Evolutionary conservation across 176 grass and related monocot genomes (phyloP).

Genomic region (Typha latifolia): DNA sequence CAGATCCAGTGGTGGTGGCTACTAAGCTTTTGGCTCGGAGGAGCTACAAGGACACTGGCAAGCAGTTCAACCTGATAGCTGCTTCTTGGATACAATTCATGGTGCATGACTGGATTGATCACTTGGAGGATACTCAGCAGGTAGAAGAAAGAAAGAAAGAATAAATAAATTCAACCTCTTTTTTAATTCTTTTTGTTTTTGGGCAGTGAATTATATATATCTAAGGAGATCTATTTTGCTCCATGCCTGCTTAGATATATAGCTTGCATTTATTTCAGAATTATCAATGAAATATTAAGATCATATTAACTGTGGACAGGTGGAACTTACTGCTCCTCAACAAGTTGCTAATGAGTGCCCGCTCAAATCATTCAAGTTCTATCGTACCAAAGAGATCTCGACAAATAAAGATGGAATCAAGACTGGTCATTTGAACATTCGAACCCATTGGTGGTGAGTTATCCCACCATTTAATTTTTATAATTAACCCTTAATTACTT

Average conservation of each 20-base stretch:
- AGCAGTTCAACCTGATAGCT: slow-evolving; percentile 55
- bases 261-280: too few relatives aligned
- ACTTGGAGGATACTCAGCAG: slow-evolving; percentile 47
- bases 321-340: slow-evolving; percentile 29
- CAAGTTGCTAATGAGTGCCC: slow-evolving; percentile 41
- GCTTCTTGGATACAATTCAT: slow-evolving; percentile 68
- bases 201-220: too few relatives aligned
- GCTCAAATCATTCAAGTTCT: slow-evolving; percentile 51
- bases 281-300: too few relatives aligned
- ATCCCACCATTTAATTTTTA: background rate
- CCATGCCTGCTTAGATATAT: too few relatives aligned
- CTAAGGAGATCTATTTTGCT: too few relatives aligned
- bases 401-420: slow-evolving; percentile 31
- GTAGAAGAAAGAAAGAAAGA: slow-evolving; percentile 16
- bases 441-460: slow-evolving; percentile 54
- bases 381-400: slow-evolving; percentile 31
- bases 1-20: slow-evolving; percentile 45
- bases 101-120: slow-evolving; percentile 68
- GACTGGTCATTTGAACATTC: slow-evolving; percentile 25
- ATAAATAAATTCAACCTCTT: slow-evolving; percentile 4
- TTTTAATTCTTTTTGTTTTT: slow-evolving; percentile 16
- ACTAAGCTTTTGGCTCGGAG: slow-evolving; percentile 38
- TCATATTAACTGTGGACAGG: slow-evolving; percentile 6
- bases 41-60: slow-evolving; percentile 43
- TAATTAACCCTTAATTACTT: too few relatives aligned